These are phyloP conservation scores for Fusarium annulatum DNA, from an alignment of 2,329 filamentous ascomycete genomes.

Conservation along the genomic window DNA sequence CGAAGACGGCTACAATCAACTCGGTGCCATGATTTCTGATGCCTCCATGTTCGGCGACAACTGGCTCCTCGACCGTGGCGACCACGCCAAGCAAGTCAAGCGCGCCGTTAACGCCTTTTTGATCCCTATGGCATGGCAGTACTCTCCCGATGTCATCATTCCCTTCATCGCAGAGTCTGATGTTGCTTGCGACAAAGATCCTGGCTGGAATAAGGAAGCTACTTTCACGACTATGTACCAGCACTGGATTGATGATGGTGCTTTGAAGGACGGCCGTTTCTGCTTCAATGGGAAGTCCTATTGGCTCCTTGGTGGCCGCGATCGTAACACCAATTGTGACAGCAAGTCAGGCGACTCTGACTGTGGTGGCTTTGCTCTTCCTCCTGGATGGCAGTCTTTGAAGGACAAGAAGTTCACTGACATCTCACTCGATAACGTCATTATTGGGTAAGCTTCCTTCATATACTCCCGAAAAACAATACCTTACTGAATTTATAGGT, in stretches of 20 bases:
- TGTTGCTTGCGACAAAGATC: constrained; percentile 17
- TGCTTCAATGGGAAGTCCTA: constrained; percentile 12
- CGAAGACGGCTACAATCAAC: constrained; percentile 10
- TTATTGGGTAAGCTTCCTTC: neutral
- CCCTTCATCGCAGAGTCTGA: constrained; percentile 22
- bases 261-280: constrained; percentile 2
- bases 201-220: constrained; percentile 17
- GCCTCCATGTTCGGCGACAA: constrained; percentile 26
- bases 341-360: constrained; percentile 2
- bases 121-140: constrained; percentile 24
- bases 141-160: constrained; percentile 18
- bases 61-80: constrained; percentile 17
- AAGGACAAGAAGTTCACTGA: constrained; percentile 13
- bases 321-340: neutral
- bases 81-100: constrained; percentile 22
- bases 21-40: constrained; percentile 15
- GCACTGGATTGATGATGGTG: neutral
- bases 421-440: constrained; percentile 15
- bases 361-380: constrained; percentile 10
- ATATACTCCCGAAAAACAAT: rapidly evolving
- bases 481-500: neutral
- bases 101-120: constrained; percentile 19
- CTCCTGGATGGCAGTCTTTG: constrained; percentile 9
- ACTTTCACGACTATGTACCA: neutral
- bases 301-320: constrained; percentile 14